A percentile compares a stretch with the other conserved stretches of the same genome.
These are phyloP conservation scores for Azolla pinnata DNA, from an alignment of 75 land plant species.

Conservation along the genomic window DNA sequence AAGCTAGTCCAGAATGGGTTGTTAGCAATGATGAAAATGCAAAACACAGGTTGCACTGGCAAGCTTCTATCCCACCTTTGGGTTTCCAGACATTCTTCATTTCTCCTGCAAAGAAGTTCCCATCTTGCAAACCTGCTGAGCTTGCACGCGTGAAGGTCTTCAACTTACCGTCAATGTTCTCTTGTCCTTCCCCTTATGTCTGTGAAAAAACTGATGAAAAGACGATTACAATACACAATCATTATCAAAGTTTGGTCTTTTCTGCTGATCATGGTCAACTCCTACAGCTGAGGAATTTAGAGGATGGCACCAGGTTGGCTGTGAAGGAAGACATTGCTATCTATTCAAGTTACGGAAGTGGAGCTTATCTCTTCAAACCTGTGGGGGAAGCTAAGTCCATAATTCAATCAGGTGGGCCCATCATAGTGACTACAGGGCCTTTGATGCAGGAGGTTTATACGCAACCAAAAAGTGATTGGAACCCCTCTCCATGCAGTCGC, in stretches of 20 bases:
- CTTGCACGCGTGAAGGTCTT: slow-evolving; percentile 40
- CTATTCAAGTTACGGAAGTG: slow-evolving; percentile 79
- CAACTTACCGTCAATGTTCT: slow-evolving; percentile 16
- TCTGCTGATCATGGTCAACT: slow-evolving; percentile 50
- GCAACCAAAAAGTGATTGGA: slow-evolving; percentile 45
- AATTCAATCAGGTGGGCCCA: slow-evolving; percentile 40
- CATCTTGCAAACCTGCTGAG: slow-evolving; percentile 55
- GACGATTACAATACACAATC: slow-evolving; percentile 40
- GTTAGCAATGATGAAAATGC: slow-evolving; percentile 29
- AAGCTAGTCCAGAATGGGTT: slow-evolving; percentile 74
- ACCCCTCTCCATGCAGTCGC: slow-evolving; percentile 46
- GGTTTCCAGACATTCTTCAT: slow-evolving; percentile 79
- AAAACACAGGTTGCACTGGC: slow-evolving; percentile 74
- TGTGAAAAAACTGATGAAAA: slow-evolving; percentile 43
- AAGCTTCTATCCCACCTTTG: slow-evolving; percentile 62
- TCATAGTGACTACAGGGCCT: slow-evolving; percentile 60
- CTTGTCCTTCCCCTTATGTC: slow-evolving; percentile 57
- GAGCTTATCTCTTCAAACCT: slow-evolving; percentile 87
- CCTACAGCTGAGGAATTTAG: slow-evolving; percentile 20
- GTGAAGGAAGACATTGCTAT: slow-evolving; percentile 79
- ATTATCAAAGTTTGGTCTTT: slow-evolving; percentile 49
- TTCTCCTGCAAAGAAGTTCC: slow-evolving; percentile 45
- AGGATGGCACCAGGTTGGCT: slow-evolving; percentile 26
- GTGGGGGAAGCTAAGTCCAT: slow-evolving; percentile 66
- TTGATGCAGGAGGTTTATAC: slow-evolving; percentile 64